These are phyloP conservation scores for Auriscalpium vulgare DNA, from an alignment of 768 basidiomycete species.

Conservation along the genomic window DNA sequence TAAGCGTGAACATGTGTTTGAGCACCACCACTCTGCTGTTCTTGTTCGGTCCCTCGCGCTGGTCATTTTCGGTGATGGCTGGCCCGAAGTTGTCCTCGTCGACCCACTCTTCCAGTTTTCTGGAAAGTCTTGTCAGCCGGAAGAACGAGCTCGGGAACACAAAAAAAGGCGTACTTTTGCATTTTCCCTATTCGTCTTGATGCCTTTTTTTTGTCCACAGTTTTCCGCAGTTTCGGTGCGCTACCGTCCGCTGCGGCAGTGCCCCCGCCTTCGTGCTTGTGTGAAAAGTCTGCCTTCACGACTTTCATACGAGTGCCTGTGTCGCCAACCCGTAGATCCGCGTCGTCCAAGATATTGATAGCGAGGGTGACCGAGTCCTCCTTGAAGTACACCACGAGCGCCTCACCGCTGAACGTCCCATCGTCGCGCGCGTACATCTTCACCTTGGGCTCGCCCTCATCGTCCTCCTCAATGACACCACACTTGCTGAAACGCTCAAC, in stretches of 20 bases:
- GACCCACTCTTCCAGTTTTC: constrained; percentile 91
- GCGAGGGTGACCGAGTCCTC: constrained; percentile 91
- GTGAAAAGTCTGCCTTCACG: constrained; percentile 66
- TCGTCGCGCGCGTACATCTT: constrained; percentile 91
- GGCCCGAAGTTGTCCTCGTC: constrained; percentile 91
- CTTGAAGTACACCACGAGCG: constrained; percentile 94
- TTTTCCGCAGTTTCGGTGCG: constrained; percentile 45
- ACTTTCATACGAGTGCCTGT: constrained; percentile 66
- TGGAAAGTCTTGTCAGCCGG: constrained; percentile 23
- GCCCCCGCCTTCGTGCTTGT: constrained; percentile 44
- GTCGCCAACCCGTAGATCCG: constrained; percentile 81
- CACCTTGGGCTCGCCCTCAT: constrained; percentile 85
- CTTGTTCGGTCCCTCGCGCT: constrained; percentile 36
- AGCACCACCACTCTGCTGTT: constrained; percentile 81
- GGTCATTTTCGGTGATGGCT: constrained; percentile 47
- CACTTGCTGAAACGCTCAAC: constrained; percentile 84
- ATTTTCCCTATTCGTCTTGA: constrained; percentile 75
- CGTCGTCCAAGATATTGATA: constrained; percentile 80
- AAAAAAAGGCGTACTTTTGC: constrained; percentile 56
- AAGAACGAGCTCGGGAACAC: not conserved
- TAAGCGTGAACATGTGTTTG: constrained; percentile 88
- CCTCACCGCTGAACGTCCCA: constrained; percentile 88
- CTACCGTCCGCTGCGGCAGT: constrained; percentile 32
- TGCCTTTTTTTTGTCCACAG: constrained; percentile 70
- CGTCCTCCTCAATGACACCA: constrained; percentile 89